A percentile compares a stretch with the other conserved stretches of the same genome.
phyloP scores from a whole-genome alignment of 2,329 filamentous ascomycete genomes.

The Bipolaris sorokiniana region DNA sequence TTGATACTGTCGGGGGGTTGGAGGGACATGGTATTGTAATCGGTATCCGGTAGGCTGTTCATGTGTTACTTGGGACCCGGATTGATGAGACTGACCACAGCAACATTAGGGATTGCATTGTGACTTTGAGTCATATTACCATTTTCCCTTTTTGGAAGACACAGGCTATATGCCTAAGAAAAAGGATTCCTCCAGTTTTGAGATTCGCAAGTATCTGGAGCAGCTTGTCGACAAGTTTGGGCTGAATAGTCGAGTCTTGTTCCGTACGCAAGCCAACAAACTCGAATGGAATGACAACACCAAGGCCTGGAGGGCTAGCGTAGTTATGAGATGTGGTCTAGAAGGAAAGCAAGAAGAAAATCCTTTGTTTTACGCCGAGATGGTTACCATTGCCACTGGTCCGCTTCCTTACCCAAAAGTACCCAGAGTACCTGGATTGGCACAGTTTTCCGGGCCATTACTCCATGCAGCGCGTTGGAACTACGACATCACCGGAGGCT shows the following conservation, averaged over 20 bases:
- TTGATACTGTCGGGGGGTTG: conserved; percentile 55
- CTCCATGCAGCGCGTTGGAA: conserved; percentile 56
- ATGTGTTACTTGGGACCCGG: not conserved
- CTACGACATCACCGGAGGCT: conserved; percentile 52
- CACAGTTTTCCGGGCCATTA: conserved; percentile 48
- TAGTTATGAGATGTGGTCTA: conserved; percentile 23
- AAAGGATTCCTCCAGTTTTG: conserved; percentile 51
- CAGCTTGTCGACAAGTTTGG: conserved; percentile 31
- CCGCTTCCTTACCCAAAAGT: conserved; percentile 56
- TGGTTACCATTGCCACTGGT: conserved; percentile 49
- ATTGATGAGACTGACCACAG: not conserved
- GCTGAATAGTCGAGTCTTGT: conserved; percentile 51
- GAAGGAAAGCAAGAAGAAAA: conserved; percentile 20
- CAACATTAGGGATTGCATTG: conserved; percentile 48
- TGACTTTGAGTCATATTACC: conserved; percentile 64
- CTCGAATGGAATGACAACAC: conserved; percentile 56
- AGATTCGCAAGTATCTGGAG: conserved; percentile 54
- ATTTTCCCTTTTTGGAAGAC: conserved; percentile 66
- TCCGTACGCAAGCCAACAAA: conserved; percentile 45
- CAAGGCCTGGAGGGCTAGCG: conserved; percentile 41
- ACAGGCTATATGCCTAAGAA: conserved; percentile 62
- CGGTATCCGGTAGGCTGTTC: conserved; percentile 18
- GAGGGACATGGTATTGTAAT: conserved; percentile 58
- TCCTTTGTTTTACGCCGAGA: conserved; percentile 40
- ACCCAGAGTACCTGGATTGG: conserved; percentile 50